A percentile compares a stretch with the other conserved stretches of the same genome.
Evolutionary conservation across 2,329 filamentous ascomycete genomes (phyloP).

Genomic region (Exophiala lecanii-corni): DNA sequence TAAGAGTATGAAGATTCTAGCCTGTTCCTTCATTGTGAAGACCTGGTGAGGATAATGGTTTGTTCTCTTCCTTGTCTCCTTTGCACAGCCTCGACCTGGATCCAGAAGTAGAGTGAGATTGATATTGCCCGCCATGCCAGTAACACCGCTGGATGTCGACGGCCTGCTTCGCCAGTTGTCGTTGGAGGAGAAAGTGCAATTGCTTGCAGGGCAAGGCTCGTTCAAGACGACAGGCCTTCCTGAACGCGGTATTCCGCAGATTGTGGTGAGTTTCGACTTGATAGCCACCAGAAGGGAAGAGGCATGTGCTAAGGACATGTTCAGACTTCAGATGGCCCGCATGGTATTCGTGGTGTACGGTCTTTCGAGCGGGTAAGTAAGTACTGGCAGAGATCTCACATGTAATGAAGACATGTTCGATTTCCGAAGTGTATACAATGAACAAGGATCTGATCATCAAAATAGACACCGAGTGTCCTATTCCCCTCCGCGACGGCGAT

Average conservation of each 20-base stretch:
- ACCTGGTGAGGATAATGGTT: no score
- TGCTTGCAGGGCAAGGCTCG: background rate
- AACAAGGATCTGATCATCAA: no score
- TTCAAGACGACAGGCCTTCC: background rate
- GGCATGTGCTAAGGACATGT: no score
- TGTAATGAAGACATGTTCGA: no score
- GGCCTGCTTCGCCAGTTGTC: background rate
- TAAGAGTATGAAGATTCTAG: no score
- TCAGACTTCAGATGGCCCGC: background rate
- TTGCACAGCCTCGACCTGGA: no score
- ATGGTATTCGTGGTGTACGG: background rate
- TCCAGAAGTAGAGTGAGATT: no score
- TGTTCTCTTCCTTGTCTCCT: no score
- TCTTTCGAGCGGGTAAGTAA: background rate
- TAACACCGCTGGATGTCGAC: background rate
- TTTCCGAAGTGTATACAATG: no score
- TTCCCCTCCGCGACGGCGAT: constrained; percentile 35
- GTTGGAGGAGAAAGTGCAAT: background rate
- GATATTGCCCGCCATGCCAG: no score
- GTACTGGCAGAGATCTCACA: background rate
- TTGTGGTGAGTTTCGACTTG: background rate
- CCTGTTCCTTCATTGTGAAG: no score
- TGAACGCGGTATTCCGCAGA: background rate
- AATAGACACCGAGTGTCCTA: background rate
- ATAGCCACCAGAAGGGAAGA: no score